Base-by-base conservation (phyloP, 139 green algal genomes). In the Klebsormidium nitens region DNA sequence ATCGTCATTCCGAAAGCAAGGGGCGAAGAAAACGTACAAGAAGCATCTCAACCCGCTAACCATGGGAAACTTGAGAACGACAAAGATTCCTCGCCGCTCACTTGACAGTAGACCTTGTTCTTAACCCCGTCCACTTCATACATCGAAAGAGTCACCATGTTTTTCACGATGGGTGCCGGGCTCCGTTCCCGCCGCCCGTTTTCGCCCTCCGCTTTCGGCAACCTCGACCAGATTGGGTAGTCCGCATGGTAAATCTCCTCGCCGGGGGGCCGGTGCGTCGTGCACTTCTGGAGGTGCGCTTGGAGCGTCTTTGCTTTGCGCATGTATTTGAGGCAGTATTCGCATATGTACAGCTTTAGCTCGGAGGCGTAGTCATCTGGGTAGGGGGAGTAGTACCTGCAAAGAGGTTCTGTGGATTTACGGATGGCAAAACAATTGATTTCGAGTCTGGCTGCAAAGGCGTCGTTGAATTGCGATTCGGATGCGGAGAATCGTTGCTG, bases 341-440 rank as follows among this genome's bases (percentile, higher is more conserved):
- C 89, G 80, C 91, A 96, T 19, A 96, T 71, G 78, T 92, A 95
- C 55, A 97, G 86, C 85, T 92, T 91, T 57, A 88, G 66, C 57
- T 80, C 65, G 34, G 39, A 61, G 37, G 44, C 55, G 75, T 85
- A 85, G 1, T 82, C 79, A 39, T 86, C 83, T 1, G 84, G 84
- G 74, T 85, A 88, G 44, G 84, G 85, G 2, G 83, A 87, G 67
- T 82, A 88, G 50, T 89, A 89, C n/a, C n/a, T n/a, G n/a, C n/a
- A n/a, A n/a, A n/a, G n/a, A n/a, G n/a, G n/a, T n/a, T n/a, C n/a
- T n/a, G n/a, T n/a, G n/a, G n/a, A n/a, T n/a, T n/a, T n/a, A n/a
- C n/a, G n/a, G n/a, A n/a, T n/a, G n/a, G n/a, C n/a, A n/a, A n/a
- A n/a, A n/a, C n/a, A n/a, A n/a, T n/a, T n/a, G n/a, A n/a, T n/a